phyloP scores from a whole-genome alignment of 169 alveolate genomes.

The Cystoisospora suis region DNA sequence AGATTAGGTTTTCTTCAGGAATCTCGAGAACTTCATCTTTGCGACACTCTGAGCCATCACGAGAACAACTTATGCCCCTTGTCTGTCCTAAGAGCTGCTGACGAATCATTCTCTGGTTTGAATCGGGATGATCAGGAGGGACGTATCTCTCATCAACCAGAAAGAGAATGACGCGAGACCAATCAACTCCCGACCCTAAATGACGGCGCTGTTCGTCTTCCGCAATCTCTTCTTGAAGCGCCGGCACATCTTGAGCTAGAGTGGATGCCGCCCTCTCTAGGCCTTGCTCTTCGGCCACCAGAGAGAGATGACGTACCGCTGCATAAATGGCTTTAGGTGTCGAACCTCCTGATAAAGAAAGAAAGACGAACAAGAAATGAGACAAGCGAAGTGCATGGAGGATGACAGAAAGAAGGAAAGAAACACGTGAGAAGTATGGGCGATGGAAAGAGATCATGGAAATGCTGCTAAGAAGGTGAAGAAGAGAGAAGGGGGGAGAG shows the following conservation, averaged over 20 bases:
- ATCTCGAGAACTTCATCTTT: background rate
- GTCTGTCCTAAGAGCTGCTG: slow-evolving; percentile 57
- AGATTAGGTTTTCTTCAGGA: slow-evolving; percentile 28
- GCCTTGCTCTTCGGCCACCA: background rate
- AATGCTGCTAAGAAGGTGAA: background rate
- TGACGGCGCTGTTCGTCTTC: background rate
- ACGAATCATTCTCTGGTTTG: slow-evolving; percentile 59
- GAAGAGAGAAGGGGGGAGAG: background rate
- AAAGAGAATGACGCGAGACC: slow-evolving; percentile 59
- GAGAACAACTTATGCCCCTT: background rate
- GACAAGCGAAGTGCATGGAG: background rate
- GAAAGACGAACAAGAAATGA: background rate
- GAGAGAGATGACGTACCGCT: slow-evolving; percentile 41
- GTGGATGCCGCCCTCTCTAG: background rate
- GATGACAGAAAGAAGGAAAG: background rate
- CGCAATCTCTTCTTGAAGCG: background rate
- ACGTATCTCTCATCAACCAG: slow-evolving; percentile 69
- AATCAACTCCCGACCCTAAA: slow-evolving; percentile 34
- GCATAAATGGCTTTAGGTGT: slow-evolving; percentile 61
- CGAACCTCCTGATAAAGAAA: slow-evolving; percentile 50
- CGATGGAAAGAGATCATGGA: background rate
- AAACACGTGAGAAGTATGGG: background rate
- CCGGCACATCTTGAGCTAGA: slow-evolving; percentile 20
- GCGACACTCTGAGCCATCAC: background rate
- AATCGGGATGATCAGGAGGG: slow-evolving; percentile 49